Conservation (phyloP, 345 rosid species). For the Odontarrhena argentea region DNA sequence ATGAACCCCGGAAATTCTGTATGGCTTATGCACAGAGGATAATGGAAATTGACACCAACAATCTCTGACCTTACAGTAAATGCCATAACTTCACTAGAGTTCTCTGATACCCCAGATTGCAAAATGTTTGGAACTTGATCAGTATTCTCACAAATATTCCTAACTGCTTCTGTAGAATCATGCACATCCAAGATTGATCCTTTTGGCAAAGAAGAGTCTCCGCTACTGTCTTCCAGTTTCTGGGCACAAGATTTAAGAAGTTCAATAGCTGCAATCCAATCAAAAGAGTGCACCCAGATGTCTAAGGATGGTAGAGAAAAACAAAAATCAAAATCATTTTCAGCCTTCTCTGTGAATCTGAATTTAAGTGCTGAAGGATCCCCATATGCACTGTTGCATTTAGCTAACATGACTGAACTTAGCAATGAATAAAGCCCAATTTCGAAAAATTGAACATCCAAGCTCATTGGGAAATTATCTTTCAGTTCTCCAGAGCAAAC, state of each 20-base stretch:
- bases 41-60: constrained; percentile 56
- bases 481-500: constrained; percentile 56
- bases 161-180: constrained; percentile 28
- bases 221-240: constrained; percentile 43
- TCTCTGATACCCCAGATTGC: constrained; percentile 37
- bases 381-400: constrained; percentile 48
- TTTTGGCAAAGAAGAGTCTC: constrained; percentile 32
- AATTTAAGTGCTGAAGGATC: constrained; percentile 52
- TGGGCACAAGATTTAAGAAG: constrained; percentile 43
- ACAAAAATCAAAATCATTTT: constrained; percentile 45
- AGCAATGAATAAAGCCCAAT: constrained; percentile 54
- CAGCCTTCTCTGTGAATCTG: constrained; percentile 47
- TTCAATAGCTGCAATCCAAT: constrained; percentile 62
- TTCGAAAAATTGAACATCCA: constrained; percentile 55
- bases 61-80: constrained; percentile 53
- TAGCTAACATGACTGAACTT: constrained; percentile 59
- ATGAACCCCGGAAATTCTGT: constrained; percentile 40
- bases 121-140: constrained; percentile 35
- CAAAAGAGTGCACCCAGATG: constrained; percentile 65
- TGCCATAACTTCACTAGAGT: constrained; percentile 27
- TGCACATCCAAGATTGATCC: constrained; percentile 30
- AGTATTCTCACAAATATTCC: constrained; percentile 40
- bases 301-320: constrained; percentile 72
- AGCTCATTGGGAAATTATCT: constrained; percentile 47
- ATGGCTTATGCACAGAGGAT: constrained; percentile 51